A percentile compares a stretch with the other conserved stretches of the same genome.
phyloP scores from a whole-genome alignment of 1,284 basidiomycete species.

The Phellopilus nigrolimitatus region DNA sequence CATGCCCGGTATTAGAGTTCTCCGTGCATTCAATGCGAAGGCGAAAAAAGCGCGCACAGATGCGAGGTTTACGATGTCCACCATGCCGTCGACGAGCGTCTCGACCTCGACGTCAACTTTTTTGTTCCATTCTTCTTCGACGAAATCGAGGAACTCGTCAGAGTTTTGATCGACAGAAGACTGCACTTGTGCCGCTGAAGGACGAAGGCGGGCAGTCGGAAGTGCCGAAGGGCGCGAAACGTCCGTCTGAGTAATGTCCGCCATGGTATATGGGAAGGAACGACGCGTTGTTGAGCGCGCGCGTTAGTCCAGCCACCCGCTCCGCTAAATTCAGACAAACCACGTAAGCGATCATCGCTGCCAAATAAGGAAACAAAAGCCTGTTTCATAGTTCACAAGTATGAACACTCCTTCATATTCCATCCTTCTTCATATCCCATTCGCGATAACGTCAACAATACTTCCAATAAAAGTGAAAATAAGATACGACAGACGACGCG shows the following conservation, averaged over 20 bases:
- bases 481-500: no score
- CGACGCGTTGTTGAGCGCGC: neutral
- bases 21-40: neutral
- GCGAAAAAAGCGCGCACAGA: constrained; percentile 49
- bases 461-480: no score
- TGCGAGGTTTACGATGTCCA: constrained; percentile 83
- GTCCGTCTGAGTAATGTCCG: constrained; percentile 51
- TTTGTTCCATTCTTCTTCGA: constrained; percentile 91
- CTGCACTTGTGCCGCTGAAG: constrained; percentile 36
- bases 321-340: no score
- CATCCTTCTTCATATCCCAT: no score
- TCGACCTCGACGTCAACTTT: constrained; percentile 87
- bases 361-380: no score
- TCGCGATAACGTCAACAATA: no score
- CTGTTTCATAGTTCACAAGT: no score
- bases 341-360: no score
- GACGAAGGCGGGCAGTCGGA: constrained; percentile 60
- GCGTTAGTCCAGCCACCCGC: no score
- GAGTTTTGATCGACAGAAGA: constrained; percentile 58
- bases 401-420: no score
- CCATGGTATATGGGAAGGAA: constrained; percentile 3
- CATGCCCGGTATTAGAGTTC: neutral
- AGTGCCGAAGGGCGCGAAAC: constrained; percentile 74
- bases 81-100: constrained; percentile 84
- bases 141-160: constrained; percentile 68